Conservation (phyloP, 139 green algal species). For the Edaphochlamys debaryana region DNA sequence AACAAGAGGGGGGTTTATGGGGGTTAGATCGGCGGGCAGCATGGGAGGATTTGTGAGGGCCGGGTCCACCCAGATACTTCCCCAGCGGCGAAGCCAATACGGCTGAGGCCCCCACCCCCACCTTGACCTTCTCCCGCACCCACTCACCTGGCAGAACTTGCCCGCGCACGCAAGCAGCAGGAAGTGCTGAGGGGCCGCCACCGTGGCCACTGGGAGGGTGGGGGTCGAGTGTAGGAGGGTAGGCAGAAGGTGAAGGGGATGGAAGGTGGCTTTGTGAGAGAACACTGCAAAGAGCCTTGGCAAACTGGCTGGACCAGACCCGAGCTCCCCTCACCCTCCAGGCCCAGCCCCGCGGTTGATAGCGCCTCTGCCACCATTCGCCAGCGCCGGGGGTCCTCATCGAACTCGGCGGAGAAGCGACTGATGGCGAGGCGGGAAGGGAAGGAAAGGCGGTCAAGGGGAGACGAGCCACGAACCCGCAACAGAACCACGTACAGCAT, state of each 20-base stretch:
- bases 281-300: no score
- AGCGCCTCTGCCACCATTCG: constrained; percentile 77
- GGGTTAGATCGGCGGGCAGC: no score
- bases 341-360: constrained; percentile 65
- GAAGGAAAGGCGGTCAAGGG: not conserved
- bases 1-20: constrained; percentile 77
- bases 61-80: no score
- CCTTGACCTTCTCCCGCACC: not conserved
- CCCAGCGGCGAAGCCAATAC: no score
- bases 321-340: no score
- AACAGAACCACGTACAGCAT: not conserved
- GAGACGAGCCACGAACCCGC: not conserved
- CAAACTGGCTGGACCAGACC: no score
- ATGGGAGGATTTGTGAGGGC: no score
- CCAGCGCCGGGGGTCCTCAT: constrained; percentile 76
- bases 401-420: constrained; percentile 70
- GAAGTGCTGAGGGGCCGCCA: constrained; percentile 77
- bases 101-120: constrained; percentile 76
- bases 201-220: constrained; percentile 85
- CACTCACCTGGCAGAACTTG: constrained; percentile 31
- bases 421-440: not conserved
- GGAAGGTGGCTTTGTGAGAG: no score
- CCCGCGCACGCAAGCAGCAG: constrained; percentile 50
- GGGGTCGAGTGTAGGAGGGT: no score
- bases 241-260: no score